Evolutionary conservation across 2,329 filamentous ascomycete species (phyloP).

Genomic region (Cadophora luteo-olivacea): DNA sequence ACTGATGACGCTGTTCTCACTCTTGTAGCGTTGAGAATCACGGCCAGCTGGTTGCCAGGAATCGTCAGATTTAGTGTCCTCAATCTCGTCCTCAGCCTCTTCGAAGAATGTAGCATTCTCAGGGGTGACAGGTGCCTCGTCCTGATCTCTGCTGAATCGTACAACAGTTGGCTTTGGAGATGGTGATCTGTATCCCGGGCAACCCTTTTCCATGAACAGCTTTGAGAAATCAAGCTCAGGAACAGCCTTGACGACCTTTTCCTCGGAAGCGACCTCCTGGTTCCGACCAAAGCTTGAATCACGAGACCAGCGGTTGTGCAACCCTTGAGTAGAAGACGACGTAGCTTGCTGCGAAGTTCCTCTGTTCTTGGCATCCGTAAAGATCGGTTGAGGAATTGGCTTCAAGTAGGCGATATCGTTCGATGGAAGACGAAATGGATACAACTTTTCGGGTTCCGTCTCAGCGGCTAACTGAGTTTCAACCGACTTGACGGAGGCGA

Average conservation of each 20-base stretch:
- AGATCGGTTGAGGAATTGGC: constrained; percentile 14
- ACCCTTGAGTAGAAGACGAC: background rate
- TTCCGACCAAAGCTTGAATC: background rate
- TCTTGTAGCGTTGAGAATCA: constrained; percentile 15
- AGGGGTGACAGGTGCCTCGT: constrained; percentile 24
- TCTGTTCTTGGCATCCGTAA: background rate
- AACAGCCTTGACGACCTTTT: background rate
- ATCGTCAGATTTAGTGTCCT: constrained; percentile 27
- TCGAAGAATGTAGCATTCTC: constrained; percentile 8
- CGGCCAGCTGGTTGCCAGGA: constrained; percentile 30
- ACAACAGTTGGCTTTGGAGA: constrained; percentile 18
- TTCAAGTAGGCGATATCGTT: constrained; percentile 12
- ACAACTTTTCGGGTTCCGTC: constrained; percentile 4
- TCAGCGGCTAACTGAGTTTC: background rate
- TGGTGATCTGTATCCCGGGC: constrained; percentile 24
- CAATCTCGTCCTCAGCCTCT: constrained; percentile 25
- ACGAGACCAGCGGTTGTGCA: background rate
- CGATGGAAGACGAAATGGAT: constrained; percentile 8
- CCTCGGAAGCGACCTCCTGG: background rate
- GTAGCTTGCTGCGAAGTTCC: background rate
- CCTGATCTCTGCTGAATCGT: constrained; percentile 8
- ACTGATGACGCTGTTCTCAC: constrained; percentile 12
- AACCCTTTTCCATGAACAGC: constrained; percentile 25
- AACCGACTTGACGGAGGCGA: background rate
- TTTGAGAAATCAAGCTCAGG: constrained; percentile 23